Conservation (phyloP, 768 basidiomycete species). For the Tulasnella calospora region DNA sequence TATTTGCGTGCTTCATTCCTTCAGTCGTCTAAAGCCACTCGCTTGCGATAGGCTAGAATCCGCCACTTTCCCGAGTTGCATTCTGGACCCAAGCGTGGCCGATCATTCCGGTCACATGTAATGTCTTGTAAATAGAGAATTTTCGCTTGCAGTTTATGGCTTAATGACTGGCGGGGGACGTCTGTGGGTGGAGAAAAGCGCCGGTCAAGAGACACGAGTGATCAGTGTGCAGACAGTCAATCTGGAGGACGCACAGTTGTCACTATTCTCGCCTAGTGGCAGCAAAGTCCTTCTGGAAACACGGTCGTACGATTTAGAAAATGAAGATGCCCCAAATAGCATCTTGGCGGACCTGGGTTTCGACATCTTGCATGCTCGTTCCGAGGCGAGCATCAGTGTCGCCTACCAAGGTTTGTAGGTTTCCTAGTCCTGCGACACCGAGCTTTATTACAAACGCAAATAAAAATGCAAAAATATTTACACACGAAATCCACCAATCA, state of each 20-base stretch:
- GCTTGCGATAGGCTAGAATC: neutral
- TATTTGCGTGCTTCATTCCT: neutral
- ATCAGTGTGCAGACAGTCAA: neutral
- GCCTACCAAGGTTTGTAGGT: no score
- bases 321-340: neutral
- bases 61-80: neutral
- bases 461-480: neutral
- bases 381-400: no score
- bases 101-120: neutral
- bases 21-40: neutral
- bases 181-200: neutral
- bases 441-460: neutral
- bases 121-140: neutral
- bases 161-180: neutral
- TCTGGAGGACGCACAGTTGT: neutral
- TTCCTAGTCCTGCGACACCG: no score
- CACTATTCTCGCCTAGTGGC: neutral
- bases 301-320: neutral
- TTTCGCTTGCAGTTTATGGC: neutral
- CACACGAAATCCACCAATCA: neutral
- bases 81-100: neutral
- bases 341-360: neutral
- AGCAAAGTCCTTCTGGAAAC: neutral
- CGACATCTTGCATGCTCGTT: neutral
- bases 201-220: neutral